Conservation (phyloP, 257 asterid genomes). For the Thymus mandschuricus region DNA sequence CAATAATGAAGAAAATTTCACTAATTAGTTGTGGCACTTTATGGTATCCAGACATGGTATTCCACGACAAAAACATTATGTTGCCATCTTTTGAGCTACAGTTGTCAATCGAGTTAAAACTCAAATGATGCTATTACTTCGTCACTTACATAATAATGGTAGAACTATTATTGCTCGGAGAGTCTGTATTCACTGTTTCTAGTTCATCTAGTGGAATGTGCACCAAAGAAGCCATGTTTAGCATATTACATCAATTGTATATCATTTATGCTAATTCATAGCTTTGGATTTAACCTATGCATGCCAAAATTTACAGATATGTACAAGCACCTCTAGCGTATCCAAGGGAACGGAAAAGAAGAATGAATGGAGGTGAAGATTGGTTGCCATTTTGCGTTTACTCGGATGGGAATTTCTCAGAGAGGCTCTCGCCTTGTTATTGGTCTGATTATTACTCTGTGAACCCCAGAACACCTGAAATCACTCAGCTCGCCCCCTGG, state of each 20-base stretch:
- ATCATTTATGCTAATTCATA: no score
- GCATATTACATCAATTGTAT: not conserved
- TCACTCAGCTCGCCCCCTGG: conserved; percentile 85
- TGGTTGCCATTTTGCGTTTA: conserved; percentile 83
- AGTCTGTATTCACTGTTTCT: not conserved
- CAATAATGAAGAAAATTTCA: not conserved
- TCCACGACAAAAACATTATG: not conserved
- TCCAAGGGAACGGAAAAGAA: conserved; percentile 75
- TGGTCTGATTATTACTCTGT: conserved; percentile 80
- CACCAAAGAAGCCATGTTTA: not conserved
- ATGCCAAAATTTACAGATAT: conserved; percentile 51
- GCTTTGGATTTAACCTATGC: not conserved
- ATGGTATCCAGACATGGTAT: not conserved
- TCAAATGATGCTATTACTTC: not conserved
- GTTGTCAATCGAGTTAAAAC: not conserved
- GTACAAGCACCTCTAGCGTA: conserved; percentile 87
- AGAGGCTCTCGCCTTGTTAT: conserved; percentile 58
- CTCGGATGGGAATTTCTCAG: conserved; percentile 48
- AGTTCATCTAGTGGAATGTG: not conserved
- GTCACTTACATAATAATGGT: not conserved
- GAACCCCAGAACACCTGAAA: conserved; percentile 68
- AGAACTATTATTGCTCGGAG: not conserved
- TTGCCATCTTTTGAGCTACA: conserved; percentile 15
- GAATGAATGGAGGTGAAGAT: conserved; percentile 88
- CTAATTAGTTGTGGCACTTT: conserved; percentile 8